Evolutionary conservation across 2,329 filamentous ascomycete species (phyloP), one percentile per base, ranked within the genome.

Genomic region (Colletotrichum simmondsii): DNA sequence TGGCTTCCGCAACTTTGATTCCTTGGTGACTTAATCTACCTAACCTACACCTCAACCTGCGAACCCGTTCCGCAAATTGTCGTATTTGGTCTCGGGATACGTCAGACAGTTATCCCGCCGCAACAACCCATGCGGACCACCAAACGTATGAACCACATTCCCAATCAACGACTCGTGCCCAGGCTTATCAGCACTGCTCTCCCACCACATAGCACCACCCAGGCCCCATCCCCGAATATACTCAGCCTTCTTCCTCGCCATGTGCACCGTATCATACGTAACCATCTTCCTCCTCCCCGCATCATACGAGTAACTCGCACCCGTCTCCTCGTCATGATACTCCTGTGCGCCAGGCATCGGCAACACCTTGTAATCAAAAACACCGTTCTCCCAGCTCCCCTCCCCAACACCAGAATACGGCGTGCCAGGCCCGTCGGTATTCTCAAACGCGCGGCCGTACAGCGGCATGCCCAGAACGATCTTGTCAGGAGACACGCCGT

Each of bases 161-260:
- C 82, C 84, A 68, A 95, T 95, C 79, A 98, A 80, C 77, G 94
- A 96, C 65, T 87, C 82, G 0, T 87, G 85, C 0, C 91, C 91
- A 3, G 82, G 79, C 79, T 91, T 92, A 80, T 98, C 96, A 1
- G 90, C 92, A 78, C 93, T 96, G 77, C 91, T 94, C 84, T 98
- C 95, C 95, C 95, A 98, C 95, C 95, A 98, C 95, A 98, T 98
- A n/a, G 89, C 94, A 22, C 96, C 96, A 2, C 95, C 95, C 0
- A 98, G 87, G 0, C 90, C 86, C 57, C 88, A 85, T 24, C 89
- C 81, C 78, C 87, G 89, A 79, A 98, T 90, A 80, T 91, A 98
- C 12, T 89, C 84, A 1, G 92, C 91, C 86, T 98, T 98, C 75
- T 84, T 80, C 75, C 86, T 85, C 4, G 91, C 92, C 81, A 95